Base-by-base conservation (phyloP, 352 stramenopile genomes). In the Phytophthora tentaculata region DNA sequence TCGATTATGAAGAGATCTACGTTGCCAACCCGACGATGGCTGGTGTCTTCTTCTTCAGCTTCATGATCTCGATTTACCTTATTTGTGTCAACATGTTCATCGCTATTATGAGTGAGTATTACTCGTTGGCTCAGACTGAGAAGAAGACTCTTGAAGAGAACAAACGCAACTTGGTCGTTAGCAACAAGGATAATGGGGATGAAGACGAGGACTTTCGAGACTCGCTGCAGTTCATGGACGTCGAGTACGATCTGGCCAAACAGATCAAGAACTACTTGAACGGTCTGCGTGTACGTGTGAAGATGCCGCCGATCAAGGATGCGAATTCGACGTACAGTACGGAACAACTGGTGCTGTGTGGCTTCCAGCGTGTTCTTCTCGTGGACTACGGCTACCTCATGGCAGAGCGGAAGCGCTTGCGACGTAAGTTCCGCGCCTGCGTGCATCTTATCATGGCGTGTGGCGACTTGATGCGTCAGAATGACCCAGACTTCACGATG, bases 81-180 rank as follows among this genome's bases (percentile, higher is more conserved):
- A 89, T 94, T 62, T 90, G 84, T 50, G 76, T 92, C 43, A 94
- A 94, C 64, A 92, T 92, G 86, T 94, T 92, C 64, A 91, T 94
- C 22, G 86, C 84, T 35, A 94, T 94, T 63, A 91, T 94, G 79
- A 92, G 80, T 54, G 86, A 94, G 56, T 94, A 94, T 61, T 92
- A 94, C 67, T 91, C 83, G 22, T 44, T 90, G 32, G 82, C 82
- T 43, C 83, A 92, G 58, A 84, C 61, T 4, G 84, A 90, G 56
- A 94, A 90, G 79, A 86, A 84, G 47, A 71, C 51, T 0, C 67
- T 84, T 7, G 83, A 92, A 69, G 76, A 85, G 48, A 86, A 71
- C 54, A 76, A 85, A 56, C 74, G 67, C 7, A 73, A 76, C 23
- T 52, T 90, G 3, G 48, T 74, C 32, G 43, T 63, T 20, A 64